These are phyloP conservation scores for Phytophthora macrochlamydospora DNA, from an alignment of 352 stramenopile genomes.

Conservation along the genomic window DNA sequence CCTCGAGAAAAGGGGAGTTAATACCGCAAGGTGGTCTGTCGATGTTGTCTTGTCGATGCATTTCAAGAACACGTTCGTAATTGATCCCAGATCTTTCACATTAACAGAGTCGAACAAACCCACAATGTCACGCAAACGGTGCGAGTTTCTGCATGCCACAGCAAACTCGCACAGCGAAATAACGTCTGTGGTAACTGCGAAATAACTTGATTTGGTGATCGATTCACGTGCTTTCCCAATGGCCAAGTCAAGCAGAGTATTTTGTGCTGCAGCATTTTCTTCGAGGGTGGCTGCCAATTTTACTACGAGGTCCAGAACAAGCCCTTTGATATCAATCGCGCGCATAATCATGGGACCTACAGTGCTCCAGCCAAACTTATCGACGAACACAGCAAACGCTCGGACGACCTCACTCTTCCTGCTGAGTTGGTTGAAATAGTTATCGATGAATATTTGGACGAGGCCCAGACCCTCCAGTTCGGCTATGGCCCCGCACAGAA, in stretches of 20 bases:
- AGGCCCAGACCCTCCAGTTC: conserved; percentile 1
- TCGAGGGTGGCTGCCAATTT: conserved; percentile 7
- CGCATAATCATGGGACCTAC: conserved; percentile 1
- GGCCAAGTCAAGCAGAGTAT: conserved; percentile 6
- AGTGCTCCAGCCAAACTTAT: conserved; percentile 5
- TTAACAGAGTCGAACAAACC: conserved; percentile 9
- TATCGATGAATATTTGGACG: conserved; percentile 13
- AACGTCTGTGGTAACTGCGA: neutral
- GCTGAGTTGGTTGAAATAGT: conserved; percentile 9
- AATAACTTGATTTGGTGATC: neutral
- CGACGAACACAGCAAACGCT: conserved; percentile 5
- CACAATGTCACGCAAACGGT: neutral
- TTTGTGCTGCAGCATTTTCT: conserved; percentile 1
- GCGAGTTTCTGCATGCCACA: neutral
- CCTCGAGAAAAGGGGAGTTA: neutral
- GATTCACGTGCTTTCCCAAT: conserved; percentile 8
- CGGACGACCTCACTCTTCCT: conserved; percentile 7
- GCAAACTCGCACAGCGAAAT: conserved; percentile 14
- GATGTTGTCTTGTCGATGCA: neutral
- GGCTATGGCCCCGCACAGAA: conserved; percentile 1
- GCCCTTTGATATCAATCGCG: conserved; percentile 1
- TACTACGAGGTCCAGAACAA: conserved; percentile 8
- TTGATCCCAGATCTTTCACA: conserved; percentile 4
- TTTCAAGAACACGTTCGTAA: conserved; percentile 5
- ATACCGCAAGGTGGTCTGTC: neutral